These are phyloP conservation scores for Pseudocercospora eumusae DNA, from an alignment of 2,329 filamentous ascomycete species.

Conservation along the genomic window DNA sequence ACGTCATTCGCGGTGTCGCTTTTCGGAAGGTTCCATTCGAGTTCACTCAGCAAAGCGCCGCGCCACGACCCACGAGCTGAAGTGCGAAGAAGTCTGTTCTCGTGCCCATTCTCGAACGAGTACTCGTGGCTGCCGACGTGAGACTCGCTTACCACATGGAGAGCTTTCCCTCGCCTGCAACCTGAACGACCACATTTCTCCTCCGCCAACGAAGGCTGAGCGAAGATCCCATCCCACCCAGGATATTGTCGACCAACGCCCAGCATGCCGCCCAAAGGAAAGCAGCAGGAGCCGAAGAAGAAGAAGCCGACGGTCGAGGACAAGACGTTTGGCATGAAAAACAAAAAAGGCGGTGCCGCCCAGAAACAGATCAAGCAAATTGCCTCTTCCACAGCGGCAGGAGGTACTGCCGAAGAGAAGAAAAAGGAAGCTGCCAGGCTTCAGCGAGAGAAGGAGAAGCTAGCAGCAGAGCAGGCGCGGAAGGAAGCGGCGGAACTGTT, in stretches of 20 bases:
- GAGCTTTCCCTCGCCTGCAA: slow-evolving; percentile 40
- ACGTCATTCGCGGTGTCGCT: slow-evolving; percentile 4
- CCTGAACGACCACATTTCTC: slow-evolving; percentile 21
- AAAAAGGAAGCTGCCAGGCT: slow-evolving; percentile 67
- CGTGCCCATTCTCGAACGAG: slow-evolving; percentile 7
- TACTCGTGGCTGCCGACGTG: slow-evolving; percentile 21
- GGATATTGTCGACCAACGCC: slow-evolving; percentile 27
- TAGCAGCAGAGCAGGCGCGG: slow-evolving; percentile 80
- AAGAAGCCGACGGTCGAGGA: slow-evolving; percentile 73
- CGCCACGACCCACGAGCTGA: slow-evolving; percentile 1
- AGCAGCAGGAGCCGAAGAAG: slow-evolving; percentile 50
- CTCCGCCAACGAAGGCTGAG: slow-evolving; percentile 21
- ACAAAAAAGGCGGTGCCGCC: slow-evolving; percentile 91
- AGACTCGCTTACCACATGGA: slow-evolving; percentile 33
- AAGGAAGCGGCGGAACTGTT: slow-evolving; percentile 79
- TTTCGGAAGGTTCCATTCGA: neutral
- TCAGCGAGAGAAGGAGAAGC: slow-evolving; percentile 81
- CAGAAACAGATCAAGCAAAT: slow-evolving; percentile 90
- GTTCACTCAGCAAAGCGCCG: neutral
- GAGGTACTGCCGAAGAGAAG: slow-evolving; percentile 86
- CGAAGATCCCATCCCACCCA: slow-evolving; percentile 13
- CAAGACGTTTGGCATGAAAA: slow-evolving; percentile 99
- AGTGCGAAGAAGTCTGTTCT: neutral
- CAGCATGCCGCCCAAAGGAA: slow-evolving; percentile 72
- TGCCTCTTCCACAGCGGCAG: slow-evolving; percentile 68